Evolutionary conservation across 306 rosid species (phyloP).

Genomic region (Vigna mungo): DNA sequence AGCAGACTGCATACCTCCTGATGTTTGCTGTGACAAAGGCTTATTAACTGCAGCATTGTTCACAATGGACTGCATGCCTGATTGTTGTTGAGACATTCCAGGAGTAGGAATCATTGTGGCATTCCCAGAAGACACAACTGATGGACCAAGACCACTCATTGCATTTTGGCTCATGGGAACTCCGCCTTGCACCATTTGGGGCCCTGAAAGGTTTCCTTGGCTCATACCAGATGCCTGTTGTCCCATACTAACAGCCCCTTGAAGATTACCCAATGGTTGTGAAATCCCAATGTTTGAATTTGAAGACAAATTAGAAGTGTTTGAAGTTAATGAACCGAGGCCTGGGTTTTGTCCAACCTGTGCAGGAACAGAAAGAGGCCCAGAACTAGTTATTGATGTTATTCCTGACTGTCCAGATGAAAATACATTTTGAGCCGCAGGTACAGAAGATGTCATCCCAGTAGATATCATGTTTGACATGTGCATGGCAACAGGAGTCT

Average conservation of each 20-base stretch:
- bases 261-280: slow-evolving; percentile 81
- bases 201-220: slow-evolving; percentile 82
- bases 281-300: slow-evolving; percentile 81
- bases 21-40: slow-evolving; percentile 74
- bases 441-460: slow-evolving; percentile 92
- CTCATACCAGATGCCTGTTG: slow-evolving; percentile 75
- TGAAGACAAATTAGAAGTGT: slow-evolving; percentile 73
- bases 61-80: slow-evolving; percentile 73
- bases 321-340: slow-evolving; percentile 70
- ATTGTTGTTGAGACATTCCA: slow-evolving; percentile 89
- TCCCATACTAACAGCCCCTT: slow-evolving; percentile 82
- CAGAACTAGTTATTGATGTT: slow-evolving; percentile 71
- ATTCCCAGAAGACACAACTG: slow-evolving; percentile 86
- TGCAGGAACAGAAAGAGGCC: slow-evolving; percentile 60
- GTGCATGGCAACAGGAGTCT: slow-evolving; percentile 92
- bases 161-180: slow-evolving; percentile 82
- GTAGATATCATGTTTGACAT: slow-evolving; percentile 97
- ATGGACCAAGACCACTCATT: slow-evolving; percentile 75
- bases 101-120: slow-evolving; percentile 98
- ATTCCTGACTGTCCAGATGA: slow-evolving; percentile 75
- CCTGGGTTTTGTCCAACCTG: slow-evolving; percentile 83
- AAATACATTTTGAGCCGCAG: slow-evolving; percentile 81
- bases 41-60: slow-evolving; percentile 71
- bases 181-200: slow-evolving; percentile 83
- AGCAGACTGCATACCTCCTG: slow-evolving; percentile 69